Evolutionary conservation across 106 monocot genomes (phyloP), one percentile per base, ranked within the genome.

Genomic region (Dioscorea zingiberensis): DNA sequence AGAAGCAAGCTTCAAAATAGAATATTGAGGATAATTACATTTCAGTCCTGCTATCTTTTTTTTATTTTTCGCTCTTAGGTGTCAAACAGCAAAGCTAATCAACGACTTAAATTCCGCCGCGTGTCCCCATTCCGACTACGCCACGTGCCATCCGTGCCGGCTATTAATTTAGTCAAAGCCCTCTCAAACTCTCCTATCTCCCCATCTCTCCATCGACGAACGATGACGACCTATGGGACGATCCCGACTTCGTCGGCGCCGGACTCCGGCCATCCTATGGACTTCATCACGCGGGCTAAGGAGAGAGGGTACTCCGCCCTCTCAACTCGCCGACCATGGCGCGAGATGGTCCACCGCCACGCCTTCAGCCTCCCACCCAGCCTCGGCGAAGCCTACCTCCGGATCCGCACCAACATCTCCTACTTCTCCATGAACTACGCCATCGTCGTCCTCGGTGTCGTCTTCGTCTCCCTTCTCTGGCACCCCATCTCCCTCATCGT

Each of bases 351-450:
- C 54, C 66, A 81, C 64, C 38, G 27, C 24, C 18, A 19, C 18
- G 79, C 83, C 73, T 74, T 91, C 57, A 21, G 60, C 64, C 74
- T 91, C 53, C 91, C 94, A 5, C 69, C 24, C 7, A 19, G 78
- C 76, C 70, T 84, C 57, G 71, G 76, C 67, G 88, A 85, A 4
- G 81, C 81, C 60, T 83, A 81, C 80, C 68, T 73, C 77, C 80
- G 95, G 25, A 71, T 74, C 78, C 83, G 87, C 48, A 71, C 65
- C 62, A 95, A 95, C 78, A 29, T 63, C 54, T 54, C 46, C 64
- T 78, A 91, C 83, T 95, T 87, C 76, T 56, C 85, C 78, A 77
- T 77, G 80, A 91, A 95, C 80, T 95, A 95, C 81, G 78, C 87
- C 71, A 85, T 95, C 72, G 53, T 88, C 60, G 60, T 82, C 66